These are phyloP conservation scores for Monilinia fructigena DNA, from an alignment of 2,329 filamentous ascomycete species.

Conservation along the genomic window DNA sequence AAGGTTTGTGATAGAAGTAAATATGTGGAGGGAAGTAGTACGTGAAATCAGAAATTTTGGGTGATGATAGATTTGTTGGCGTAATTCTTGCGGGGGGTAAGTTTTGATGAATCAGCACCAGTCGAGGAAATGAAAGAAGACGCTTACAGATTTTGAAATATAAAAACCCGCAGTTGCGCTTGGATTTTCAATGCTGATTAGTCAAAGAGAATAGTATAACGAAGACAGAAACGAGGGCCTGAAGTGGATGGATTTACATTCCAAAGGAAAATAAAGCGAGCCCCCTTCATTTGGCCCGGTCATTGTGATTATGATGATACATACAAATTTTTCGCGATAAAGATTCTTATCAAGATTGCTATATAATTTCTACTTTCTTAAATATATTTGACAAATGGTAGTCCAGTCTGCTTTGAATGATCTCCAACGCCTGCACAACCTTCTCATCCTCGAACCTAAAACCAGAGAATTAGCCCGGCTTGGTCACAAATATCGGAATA, in stretches of 20 bases:
- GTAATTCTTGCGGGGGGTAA: too few species aligned
- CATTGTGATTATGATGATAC: not conserved
- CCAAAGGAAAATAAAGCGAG: conserved; percentile 4
- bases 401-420: conserved; percentile 39
- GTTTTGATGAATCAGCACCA: not conserved
- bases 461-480: conserved; percentile 24
- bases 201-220: not conserved
- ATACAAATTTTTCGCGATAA: not conserved
- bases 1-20: too few species aligned
- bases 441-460: conserved; percentile 43
- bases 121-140: not conserved
- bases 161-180: too few species aligned
- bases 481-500: not conserved
- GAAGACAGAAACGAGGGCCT: too few species aligned
- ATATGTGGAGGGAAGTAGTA: not conserved
- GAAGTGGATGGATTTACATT: not conserved
- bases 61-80: not conserved
- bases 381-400: conserved; percentile 38
- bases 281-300: not conserved
- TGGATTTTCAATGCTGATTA: too few species aligned
- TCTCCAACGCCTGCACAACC: conserved; percentile 40
- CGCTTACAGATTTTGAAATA: not conserved
- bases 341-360: too few species aligned
- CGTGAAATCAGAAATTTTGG: not conserved
- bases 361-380: conserved; percentile 11